Conservation (phyloP, 176 grass and related monocot species). For the Eragrostis nindensis region DNA sequence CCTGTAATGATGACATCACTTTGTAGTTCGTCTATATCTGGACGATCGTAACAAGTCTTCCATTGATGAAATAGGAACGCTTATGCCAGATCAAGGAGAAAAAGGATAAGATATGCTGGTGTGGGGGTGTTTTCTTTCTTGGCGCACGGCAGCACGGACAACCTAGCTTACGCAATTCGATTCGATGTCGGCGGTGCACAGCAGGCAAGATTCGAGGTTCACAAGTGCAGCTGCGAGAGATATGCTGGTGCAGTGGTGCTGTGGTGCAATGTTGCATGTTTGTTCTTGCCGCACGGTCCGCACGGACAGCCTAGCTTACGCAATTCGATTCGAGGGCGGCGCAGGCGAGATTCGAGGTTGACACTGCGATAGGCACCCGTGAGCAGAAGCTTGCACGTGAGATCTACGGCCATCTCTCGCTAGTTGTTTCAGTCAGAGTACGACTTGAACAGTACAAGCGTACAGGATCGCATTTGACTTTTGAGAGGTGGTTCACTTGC, state of each 20-base stretch:
- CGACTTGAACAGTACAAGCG: background rate
- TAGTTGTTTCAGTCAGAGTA: background rate
- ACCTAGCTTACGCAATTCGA: background rate
- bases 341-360: conserved; percentile 11
- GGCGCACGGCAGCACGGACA: too few relatives aligned
- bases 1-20: too few relatives aligned
- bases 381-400: conserved; percentile 34
- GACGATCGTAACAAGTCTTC: background rate
- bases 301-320: too few relatives aligned
- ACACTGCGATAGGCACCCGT: background rate
- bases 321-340: too few relatives aligned
- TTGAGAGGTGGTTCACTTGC: background rate
- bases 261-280: too few relatives aligned
- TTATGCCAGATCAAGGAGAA: background rate
- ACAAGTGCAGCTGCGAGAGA: background rate
- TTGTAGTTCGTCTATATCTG: background rate
- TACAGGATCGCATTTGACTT: background rate
- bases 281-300: too few relatives aligned
- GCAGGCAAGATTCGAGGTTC: conserved; percentile 16
- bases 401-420: background rate
- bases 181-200: background rate
- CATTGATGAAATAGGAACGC: background rate
- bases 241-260: too few relatives aligned
- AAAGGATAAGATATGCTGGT: background rate
- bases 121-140: background rate